Evolutionary conservation across 2,329 filamentous ascomycete genomes (phyloP), one percentile per base, ranked within the genome.

Genomic region (Tympanopsis confertula): DNA sequence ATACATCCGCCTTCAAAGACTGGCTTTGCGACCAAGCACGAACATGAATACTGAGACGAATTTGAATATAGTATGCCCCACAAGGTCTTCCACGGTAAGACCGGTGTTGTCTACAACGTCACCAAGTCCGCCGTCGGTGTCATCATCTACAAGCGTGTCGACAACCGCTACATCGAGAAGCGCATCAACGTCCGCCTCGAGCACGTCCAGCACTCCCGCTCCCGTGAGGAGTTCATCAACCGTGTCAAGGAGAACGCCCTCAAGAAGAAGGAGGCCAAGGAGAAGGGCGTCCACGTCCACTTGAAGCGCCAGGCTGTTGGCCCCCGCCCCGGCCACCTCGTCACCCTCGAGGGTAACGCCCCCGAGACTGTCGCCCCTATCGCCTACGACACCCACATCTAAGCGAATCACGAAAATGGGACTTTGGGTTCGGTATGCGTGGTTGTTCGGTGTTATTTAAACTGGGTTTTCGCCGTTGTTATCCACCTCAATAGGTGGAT

Each of bases 11-110:
- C 12, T 10, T 10, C 32, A n/a, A 35, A 35, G 13, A 35, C 10
- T 17, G 12, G 12, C 19, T 10, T 26, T 10, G 7, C 35, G 15
- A 10, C 20, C 20, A 17, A 37, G 13, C 19, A 38, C 20, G 35
- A 29, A 15, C 26, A 18, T 13, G 19, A 3, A 26, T 35, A 20
- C 15, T 13, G 30, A 38, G 35, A 39, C 22, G 49, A 66, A 52
- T 47, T 39, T 45, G 43, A 46, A 45, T 54, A 63, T 57, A 87
- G 86, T 75, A 91, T 94, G 86, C 88, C 89, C 58, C 87, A 88
- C 82, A 95, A 95, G 79, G 84, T 94, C 71, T 95, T 94, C 82
- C 88, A 96, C 78, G 91, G 89, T 62, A 96, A 96, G 85, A 94
- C 88, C 48, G 87, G 87, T 63, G 85, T 94, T 58, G 72, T 94